Conservation (phyloP, 2,329 filamentous ascomycete genomes). For the Cordyceps farinosa region DNA sequence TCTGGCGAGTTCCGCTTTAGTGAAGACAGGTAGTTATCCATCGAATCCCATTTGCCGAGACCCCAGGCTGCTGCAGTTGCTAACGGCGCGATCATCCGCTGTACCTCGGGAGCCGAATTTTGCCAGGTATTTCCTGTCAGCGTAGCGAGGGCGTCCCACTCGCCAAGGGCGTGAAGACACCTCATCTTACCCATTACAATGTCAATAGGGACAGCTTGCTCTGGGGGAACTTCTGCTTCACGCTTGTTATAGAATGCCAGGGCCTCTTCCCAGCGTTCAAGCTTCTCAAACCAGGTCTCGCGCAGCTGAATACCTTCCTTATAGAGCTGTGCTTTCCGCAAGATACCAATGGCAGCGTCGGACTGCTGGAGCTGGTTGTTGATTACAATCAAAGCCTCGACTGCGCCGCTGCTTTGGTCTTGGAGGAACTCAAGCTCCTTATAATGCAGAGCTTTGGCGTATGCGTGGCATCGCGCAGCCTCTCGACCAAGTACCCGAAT, state of each 20-base stretch:
- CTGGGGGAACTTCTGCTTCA: slow-evolving; percentile 63
- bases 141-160: slow-evolving; percentile 90
- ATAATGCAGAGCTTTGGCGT: slow-evolving; percentile 96
- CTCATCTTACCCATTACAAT: slow-evolving; percentile 99
- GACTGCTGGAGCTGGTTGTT: slow-evolving; percentile 99
- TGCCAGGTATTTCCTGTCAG: slow-evolving; percentile 93
- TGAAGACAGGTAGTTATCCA: slow-evolving; percentile 94
- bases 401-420: slow-evolving; percentile 90
- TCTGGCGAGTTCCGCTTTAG: slow-evolving; percentile 95
- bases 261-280: slow-evolving; percentile 97
- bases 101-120: slow-evolving; percentile 81
- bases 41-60: slow-evolving; percentile 92
- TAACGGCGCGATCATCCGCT: slow-evolving; percentile 85
- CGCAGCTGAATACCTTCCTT: slow-evolving; percentile 89
- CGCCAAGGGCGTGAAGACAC: slow-evolving; percentile 91
- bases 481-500: slow-evolving; percentile 92
- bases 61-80: slow-evolving; percentile 97
- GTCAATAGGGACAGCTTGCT: slow-evolving; percentile 68
- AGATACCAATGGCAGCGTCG: slow-evolving; percentile 95
- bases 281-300: slow-evolving; percentile 98
- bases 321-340: slow-evolving; percentile 93
- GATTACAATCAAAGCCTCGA: slow-evolving; percentile 97
- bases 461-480: slow-evolving; percentile 94
- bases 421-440: slow-evolving; percentile 98
- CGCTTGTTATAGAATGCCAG: slow-evolving; percentile 87